These are phyloP conservation scores for Trichoderma virens DNA, from an alignment of 495 filamentous ascomycete species.

Conservation along the genomic window DNA sequence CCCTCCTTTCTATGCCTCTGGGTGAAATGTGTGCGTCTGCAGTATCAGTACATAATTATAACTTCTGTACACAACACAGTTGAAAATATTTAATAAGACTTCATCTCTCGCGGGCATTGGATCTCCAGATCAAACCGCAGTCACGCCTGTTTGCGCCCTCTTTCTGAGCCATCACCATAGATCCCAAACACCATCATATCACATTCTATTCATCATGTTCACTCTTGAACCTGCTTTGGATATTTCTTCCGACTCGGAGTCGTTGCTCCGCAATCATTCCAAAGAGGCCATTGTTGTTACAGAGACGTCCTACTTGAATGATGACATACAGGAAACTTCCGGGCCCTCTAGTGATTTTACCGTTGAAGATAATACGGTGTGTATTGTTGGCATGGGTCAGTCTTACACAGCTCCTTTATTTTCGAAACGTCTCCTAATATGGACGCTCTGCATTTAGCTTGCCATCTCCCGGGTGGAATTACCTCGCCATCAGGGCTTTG, in stretches of 20 bases:
- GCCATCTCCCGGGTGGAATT: constrained; percentile 9
- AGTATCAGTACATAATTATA: not conserved
- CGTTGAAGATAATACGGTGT: not conserved
- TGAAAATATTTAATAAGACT: not conserved
- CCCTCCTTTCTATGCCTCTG: not conserved
- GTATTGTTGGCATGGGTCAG: constrained; percentile 7
- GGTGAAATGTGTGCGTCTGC: not conserved
- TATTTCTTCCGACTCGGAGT: not conserved
- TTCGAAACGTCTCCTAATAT: not conserved
- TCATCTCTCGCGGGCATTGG: not conserved
- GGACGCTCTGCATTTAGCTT: not conserved
- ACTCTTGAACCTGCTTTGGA: constrained; percentile 6
- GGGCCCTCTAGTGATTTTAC: not conserved
- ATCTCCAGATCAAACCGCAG: not conserved
- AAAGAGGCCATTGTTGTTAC: constrained; percentile 1
- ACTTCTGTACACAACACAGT: not conserved
- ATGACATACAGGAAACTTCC: not conserved
- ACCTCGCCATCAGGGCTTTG: constrained; percentile 11
- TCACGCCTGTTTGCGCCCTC: not conserved
- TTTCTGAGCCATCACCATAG: too few species aligned
- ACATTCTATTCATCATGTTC: not conserved
- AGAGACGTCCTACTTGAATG: not conserved
- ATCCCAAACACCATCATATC: too few species aligned
- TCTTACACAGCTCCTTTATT: not conserved
- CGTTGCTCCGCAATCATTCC: not conserved